Evolutionary conservation across 805 yeast species (phyloP), one percentile per base, ranked within the genome.

Genomic region (Candida endomychidarum): DNA sequence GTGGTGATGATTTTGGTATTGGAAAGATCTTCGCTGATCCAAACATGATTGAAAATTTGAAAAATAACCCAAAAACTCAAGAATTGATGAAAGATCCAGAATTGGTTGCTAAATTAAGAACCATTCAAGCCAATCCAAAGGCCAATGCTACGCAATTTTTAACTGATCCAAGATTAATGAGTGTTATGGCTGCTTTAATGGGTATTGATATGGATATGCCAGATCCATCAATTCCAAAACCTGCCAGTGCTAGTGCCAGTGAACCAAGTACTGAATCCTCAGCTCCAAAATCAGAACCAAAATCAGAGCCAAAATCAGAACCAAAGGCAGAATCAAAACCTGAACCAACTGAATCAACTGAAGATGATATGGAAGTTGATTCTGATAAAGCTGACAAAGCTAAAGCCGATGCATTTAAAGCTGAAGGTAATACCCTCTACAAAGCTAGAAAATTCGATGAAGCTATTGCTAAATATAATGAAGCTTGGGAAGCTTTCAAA

Each of bases 371-470:
- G 73, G 59, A 61, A 43, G 70, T 61, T 27, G 57, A 64, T 22
- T 53, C 49, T 31, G 60, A 51, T 27, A 77, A 76, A 55, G 66
- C 49, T 31, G 60, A 51, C 26, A 77, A 76, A 55, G 66, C 56
- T 3, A 67, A 70, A 38, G 90, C 95, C 23, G 86, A 81, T 48
- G 75, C 69, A 11, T 81, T 76, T 45, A 93, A 93, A 62, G 84
- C 85, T 4, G 78, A 81, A 61, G 99, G 97, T 49, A 93, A 93
- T 67, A 71, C 75, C 36, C 70, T 86, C 34, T 93, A 93, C 75
- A 93, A 93, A 66, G 72, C 81, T 50, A 85, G 84, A 60, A 74
- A 89, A 56, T 93, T 93, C 51, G 96, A 88, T 57, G 96, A 84
- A 56, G 99, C 99, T 31, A 91, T 93, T 59, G 87, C 69, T 42